Conservation (phyloP, 805 yeast genomes). For the Priceomyces haplophilus region DNA sequence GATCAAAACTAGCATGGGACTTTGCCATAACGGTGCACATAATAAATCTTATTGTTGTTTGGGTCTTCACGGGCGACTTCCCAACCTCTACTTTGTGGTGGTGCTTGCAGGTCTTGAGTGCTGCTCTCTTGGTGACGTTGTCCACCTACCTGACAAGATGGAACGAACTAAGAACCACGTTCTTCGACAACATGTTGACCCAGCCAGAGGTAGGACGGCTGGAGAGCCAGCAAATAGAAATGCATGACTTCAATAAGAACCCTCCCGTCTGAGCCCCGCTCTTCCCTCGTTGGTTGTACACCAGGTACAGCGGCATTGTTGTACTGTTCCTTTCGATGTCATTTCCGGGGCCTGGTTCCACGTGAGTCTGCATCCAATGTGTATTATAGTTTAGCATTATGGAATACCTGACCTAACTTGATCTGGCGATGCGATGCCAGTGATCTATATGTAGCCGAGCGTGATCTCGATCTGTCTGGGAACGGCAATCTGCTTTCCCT, state of each 20-base stretch:
- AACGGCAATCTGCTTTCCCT: too few species aligned
- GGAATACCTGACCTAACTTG: too few species aligned
- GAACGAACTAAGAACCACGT: conserved; percentile 85
- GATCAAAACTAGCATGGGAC: conserved; percentile 94
- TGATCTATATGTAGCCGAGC: too few species aligned
- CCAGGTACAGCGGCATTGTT: too few species aligned
- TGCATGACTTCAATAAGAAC: conserved; percentile 13
- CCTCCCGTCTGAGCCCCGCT: too few species aligned
- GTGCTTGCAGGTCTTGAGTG: conserved; percentile 68
- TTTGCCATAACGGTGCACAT: conserved; percentile 92
- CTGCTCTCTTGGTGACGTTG: conserved; percentile 64
- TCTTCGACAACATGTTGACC: conserved; percentile 80
- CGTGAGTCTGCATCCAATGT: too few species aligned
- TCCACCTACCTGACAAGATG: conserved; percentile 91
- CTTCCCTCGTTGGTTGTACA: too few species aligned
- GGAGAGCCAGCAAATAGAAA: conserved; percentile 17
- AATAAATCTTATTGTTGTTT: conserved; percentile 67
- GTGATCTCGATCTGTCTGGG: too few species aligned
- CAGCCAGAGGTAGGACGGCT: conserved; percentile 46
- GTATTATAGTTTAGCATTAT: too few species aligned
- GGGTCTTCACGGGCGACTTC: conserved; percentile 60
- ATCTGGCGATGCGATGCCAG: too few species aligned
- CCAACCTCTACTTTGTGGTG: conserved; percentile 84
- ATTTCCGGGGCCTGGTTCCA: too few species aligned
- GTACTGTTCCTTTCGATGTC: too few species aligned